Conservation (phyloP, 805 yeast species). For the Saccharomycopsis vini region DNA sequence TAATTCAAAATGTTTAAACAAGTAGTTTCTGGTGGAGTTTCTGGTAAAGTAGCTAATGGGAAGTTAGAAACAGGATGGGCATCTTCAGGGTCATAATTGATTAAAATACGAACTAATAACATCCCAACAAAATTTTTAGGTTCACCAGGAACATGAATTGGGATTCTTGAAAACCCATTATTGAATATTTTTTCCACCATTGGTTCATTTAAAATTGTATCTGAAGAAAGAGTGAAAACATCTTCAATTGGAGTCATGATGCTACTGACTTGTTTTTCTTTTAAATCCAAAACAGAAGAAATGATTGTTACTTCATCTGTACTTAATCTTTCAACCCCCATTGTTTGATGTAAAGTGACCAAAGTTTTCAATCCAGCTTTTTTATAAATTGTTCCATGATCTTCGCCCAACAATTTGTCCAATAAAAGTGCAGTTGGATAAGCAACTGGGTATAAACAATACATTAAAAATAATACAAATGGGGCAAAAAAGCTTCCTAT, state of each 20-base stretch:
- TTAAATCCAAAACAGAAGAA: slow-evolving; percentile 85
- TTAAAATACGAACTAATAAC: slow-evolving; percentile 85
- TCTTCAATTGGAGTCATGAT: slow-evolving; percentile 94
- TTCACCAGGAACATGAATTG: slow-evolving; percentile 83
- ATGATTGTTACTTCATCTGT: slow-evolving; percentile 95
- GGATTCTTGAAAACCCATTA: slow-evolving; percentile 92
- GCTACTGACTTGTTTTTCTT: slow-evolving; percentile 76
- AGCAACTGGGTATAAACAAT: slow-evolving; percentile 83
- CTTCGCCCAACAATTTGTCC: slow-evolving; percentile 83
- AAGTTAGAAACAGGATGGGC: slow-evolving; percentile 85
- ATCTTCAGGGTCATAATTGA: slow-evolving; percentile 95
- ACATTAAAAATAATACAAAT: slow-evolving; percentile 78
- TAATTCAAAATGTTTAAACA: slow-evolving; percentile 89
- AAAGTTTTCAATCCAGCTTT: slow-evolving; percentile 88
- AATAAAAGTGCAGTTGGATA: slow-evolving; percentile 79
- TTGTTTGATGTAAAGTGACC: slow-evolving; percentile 85
- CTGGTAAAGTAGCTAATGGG: slow-evolving; percentile 94
- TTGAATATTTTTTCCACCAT: slow-evolving; percentile 85
- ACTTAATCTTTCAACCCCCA: slow-evolving; percentile 79
- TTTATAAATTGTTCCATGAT: slow-evolving; percentile 91
- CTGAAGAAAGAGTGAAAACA: slow-evolving; percentile 82
- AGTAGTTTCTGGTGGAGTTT: slow-evolving; percentile 84
- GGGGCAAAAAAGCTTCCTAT: slow-evolving; percentile 89
- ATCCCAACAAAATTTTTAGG: slow-evolving; percentile 89
- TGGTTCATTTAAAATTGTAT: slow-evolving; percentile 69